Evolutionary conservation across 257 asterid species (phyloP), one percentile per base, ranked within the genome.

Genomic region (Capsicum pubescens): DNA sequence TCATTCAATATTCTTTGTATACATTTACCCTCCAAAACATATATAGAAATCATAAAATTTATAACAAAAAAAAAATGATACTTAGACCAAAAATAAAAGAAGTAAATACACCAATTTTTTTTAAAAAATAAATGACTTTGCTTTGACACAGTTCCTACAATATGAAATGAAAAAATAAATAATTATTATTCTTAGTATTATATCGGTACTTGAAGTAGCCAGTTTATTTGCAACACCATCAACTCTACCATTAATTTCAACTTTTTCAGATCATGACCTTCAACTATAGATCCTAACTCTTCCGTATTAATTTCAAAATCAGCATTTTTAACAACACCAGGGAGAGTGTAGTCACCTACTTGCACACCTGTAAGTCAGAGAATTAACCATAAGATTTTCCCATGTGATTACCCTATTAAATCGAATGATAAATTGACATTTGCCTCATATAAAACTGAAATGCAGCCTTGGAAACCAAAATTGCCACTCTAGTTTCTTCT

Each of bases 401-500:
- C 19, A 11, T 9, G 9, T 13, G 14, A 26, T 76, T 60, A 69
- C 84, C 56, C 35, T 84, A 64, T 39, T 26, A 82, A 82, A 35
- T 19, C 11, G 14, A 13, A 39, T 68, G 54, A 14, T 46, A 56
- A 19, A 70, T 3, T 36, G 59, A 21, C 64, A 89, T 84, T 82
- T 84, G 92, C 99, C 98, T 91, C 90, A 88, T 82, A 92, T 86
- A 86, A 93, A 93, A 95, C 82, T 92, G 94, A 85, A 90, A 82
- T 58, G 98, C 98, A 46, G 98, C 98, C 87, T 91, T 91, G 59
- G 98, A 95, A 60, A 93, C 98, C 50, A 95, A 90, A 76, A 95
- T 93, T n/a, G 96, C 98, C 36, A 95, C 85, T 80, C 98, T 85
- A 95, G 79, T 85, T 95, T 95, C 88, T 95, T 98, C 99, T 95